These are phyloP conservation scores for Candida tibetensis DNA, from an alignment of 805 yeast genomes.

Conservation along the genomic window DNA sequence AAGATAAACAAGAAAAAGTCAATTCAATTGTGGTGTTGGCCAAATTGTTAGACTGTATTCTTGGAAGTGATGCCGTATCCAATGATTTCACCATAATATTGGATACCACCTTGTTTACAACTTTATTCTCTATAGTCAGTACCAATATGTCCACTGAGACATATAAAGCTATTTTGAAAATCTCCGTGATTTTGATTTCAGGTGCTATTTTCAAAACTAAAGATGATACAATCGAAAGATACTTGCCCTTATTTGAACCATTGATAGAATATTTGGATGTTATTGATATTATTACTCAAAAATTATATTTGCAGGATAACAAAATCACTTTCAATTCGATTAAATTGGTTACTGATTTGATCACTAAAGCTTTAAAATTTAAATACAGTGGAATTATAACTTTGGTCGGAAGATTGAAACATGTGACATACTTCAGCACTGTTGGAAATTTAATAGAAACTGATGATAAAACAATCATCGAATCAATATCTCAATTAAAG, in stretches of 20 bases:
- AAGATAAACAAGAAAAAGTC: slow-evolving; percentile 48
- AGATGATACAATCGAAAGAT: slow-evolving; percentile 33
- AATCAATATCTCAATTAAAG: slow-evolving; percentile 31
- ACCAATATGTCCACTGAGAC: slow-evolving; percentile 44
- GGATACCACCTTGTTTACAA: slow-evolving; percentile 39
- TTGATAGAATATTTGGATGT: slow-evolving; percentile 39
- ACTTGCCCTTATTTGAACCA: slow-evolving; percentile 35
- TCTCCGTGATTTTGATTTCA: slow-evolving; percentile 40
- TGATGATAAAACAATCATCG: slow-evolving; percentile 31
- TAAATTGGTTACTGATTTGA: slow-evolving; percentile 44
- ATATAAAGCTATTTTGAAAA: slow-evolving; percentile 44
- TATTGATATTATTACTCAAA: slow-evolving; percentile 41
- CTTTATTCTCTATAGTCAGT: slow-evolving; percentile 41
- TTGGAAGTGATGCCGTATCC: slow-evolving; percentile 39
- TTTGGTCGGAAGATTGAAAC: slow-evolving; percentile 46
- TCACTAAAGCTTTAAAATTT: slow-evolving; percentile 41
- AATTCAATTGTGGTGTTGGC: slow-evolving; percentile 55
- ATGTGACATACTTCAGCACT: slow-evolving; percentile 44
- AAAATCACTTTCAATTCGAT: slow-evolving; percentile 44
- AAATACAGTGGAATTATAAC: slow-evolving; percentile 43
- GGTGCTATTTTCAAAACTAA: slow-evolving; percentile 42
- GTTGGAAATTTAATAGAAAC: slow-evolving; percentile 41
- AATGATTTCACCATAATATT: slow-evolving; percentile 33
- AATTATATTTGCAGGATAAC: slow-evolving; percentile 42
- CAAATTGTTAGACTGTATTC: slow-evolving; percentile 45